Evolutionary conservation across 176 grass and related monocot genomes (phyloP).

Genomic region (Oryza officinalis): DNA sequence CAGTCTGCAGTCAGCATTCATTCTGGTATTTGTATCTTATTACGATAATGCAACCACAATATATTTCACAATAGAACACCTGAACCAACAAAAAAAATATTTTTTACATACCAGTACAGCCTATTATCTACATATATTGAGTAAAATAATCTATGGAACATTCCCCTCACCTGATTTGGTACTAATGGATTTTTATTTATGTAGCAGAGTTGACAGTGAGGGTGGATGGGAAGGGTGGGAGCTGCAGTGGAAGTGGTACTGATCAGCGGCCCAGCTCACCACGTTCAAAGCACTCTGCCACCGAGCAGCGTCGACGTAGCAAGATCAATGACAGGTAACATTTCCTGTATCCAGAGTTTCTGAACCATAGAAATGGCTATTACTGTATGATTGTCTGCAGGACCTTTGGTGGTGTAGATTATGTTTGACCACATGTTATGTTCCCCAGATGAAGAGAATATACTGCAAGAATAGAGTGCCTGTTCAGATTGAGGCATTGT

Average conservation of each 20-base stretch:
- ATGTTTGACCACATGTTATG: background rate
- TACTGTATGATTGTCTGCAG: constrained; percentile 13
- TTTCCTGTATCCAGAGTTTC: background rate
- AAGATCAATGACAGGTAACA: constrained; percentile 96
- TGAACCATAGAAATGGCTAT: background rate
- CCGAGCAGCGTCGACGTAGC: constrained; percentile 91
- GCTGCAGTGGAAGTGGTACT: constrained; percentile 62
- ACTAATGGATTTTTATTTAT: constrained; percentile 29
- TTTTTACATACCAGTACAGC: background rate
- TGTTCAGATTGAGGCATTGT: background rate
- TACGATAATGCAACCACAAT: background rate
- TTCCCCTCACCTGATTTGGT: background rate
- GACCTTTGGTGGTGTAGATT: background rate
- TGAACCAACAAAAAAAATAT: constrained; percentile 18
- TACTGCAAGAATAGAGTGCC: background rate
- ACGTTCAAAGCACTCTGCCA: constrained; percentile 93
- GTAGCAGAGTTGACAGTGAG: constrained; percentile 48
- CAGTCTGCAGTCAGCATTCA: background rate
- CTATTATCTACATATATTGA: background rate
- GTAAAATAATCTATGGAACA: background rate
- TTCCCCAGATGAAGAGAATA: background rate
- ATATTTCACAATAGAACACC: background rate
- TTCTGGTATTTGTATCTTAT: constrained; percentile 4
- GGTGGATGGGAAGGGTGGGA: constrained; percentile 68
- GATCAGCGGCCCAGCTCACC: constrained; percentile 84